Percentiles rank a stretch among this genome's conserved stretches.
phyloP scores from a whole-genome alignment of 2,329 filamentous ascomycete genomes.

The Teratosphaeria pseudoeucalypti region DNA sequence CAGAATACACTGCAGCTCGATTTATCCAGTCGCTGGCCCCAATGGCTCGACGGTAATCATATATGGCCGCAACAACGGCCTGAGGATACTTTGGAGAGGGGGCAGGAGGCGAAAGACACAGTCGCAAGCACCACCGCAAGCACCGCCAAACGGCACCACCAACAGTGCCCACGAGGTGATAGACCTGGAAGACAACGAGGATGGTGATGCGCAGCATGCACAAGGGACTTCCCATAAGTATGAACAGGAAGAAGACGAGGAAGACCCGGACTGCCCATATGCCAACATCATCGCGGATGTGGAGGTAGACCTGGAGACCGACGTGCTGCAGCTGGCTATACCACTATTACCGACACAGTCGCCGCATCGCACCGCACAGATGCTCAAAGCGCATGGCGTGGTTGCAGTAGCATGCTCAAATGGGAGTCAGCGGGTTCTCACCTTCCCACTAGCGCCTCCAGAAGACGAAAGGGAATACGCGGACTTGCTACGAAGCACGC shows the following conservation, averaged over 20 bases:
- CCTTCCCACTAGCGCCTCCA: conserved; percentile 5
- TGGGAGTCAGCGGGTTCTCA: conserved; percentile 30
- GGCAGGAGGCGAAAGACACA: conserved; percentile 29
- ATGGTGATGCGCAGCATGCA: conserved; percentile 36
- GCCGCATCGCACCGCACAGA: conserved; percentile 17
- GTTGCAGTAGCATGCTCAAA: conserved; percentile 48
- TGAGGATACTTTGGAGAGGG: conserved; percentile 52
- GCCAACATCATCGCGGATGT: conserved; percentile 44
- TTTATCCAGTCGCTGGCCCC: conserved; percentile 48
- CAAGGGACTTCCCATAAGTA: conserved; percentile 30
- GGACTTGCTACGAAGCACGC: background rate
- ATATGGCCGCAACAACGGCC: conserved; percentile 48
- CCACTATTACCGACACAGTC: conserved; percentile 20
- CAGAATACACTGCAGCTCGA: conserved; percentile 44
- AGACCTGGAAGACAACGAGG: conserved; percentile 44
- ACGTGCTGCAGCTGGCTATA: conserved; percentile 44
- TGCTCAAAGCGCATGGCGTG: conserved; percentile 28
- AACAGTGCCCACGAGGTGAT: conserved; percentile 38
- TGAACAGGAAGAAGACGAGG: conserved; percentile 46
- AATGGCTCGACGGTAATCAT: conserved; percentile 54
- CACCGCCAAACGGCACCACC: conserved; percentile 8
- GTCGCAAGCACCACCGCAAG: background rate
- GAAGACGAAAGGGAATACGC: background rate
- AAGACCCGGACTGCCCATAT: conserved; percentile 47
- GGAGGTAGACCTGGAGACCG: conserved; percentile 44